Evolutionary conservation across 176 grass and related monocot species (phyloP), one percentile per base, ranked within the genome.

Genomic region (Metroxylon sagu): DNA sequence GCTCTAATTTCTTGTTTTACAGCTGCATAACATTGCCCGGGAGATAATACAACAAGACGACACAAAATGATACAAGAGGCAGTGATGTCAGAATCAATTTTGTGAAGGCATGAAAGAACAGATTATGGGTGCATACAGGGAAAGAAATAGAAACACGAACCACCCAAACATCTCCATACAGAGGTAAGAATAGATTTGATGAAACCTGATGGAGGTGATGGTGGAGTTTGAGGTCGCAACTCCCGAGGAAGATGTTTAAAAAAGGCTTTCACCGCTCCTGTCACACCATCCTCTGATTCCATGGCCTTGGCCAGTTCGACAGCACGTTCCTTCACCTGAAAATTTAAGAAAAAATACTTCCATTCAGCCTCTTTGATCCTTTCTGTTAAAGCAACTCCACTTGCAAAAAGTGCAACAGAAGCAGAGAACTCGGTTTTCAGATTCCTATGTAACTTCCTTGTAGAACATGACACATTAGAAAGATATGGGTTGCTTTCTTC

Each of bases 251-350:
- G 60, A 68, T 97, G 93, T 52, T 55, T 97, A 7, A 91, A 81
- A 57, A 97, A 97, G 49, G 75, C 92, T 71, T 74, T 85, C 14
- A 97, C 93, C 56, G 93, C 93, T 29, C 87, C 93, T 0, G 73
- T 73, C 31, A 91, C 76, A 1, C 92, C 92, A 3, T 91, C 87
- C 65, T 97, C 84, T 1, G 71, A 82, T 71, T 88, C 83, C 80
- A 97, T 88, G 30, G 93, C 84, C 49, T 76, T 85, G 56, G 93
- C 81, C 29, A 97, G 57, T 49, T 88, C 78, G 19, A 85, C 74
- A 12, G 87, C 87, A 18, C 73, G 82, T 39, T 80, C 80, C 77
- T 96, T 96, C 26, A 93, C 88, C 88, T 93, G 50, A 57, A 43
- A 77, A 31, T 31, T 6, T 7, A 31, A 6, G 28, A 4, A 59